Conservation (phyloP, 805 yeast genomes). For the Wickerhamiella alocasiicola region DNA sequence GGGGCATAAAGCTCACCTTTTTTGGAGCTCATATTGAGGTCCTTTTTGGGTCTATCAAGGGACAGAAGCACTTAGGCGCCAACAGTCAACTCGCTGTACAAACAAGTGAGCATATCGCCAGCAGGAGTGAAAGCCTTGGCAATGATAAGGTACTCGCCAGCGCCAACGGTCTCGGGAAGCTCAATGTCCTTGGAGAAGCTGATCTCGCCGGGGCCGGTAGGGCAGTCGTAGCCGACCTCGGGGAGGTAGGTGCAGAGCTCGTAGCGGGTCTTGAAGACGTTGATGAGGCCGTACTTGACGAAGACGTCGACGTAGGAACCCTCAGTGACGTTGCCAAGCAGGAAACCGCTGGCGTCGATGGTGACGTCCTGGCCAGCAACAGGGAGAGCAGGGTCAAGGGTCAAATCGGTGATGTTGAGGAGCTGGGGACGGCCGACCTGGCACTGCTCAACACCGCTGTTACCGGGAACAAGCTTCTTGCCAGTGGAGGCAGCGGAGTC, state of each 20-base stretch:
- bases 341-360: conserved; percentile 57
- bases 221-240: conserved; percentile 78
- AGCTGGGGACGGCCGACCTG: conserved; percentile 35
- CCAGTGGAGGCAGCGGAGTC: background rate
- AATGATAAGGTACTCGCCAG: conserved; percentile 74
- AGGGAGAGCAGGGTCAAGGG: conserved; percentile 78
- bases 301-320: conserved; percentile 94
- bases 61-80: too few species aligned
- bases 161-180: conserved; percentile 86
- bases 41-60: too few species aligned
- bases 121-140: conserved; percentile 85
- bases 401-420: conserved; percentile 46
- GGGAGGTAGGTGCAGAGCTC: conserved; percentile 82
- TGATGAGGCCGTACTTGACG: conserved; percentile 84
- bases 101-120: conserved; percentile 72
- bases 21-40: too few species aligned
- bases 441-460: background rate
- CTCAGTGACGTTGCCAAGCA: conserved; percentile 45
- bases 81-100: conserved; percentile 35
- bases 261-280: conserved; percentile 70
- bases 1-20: too few species aligned
- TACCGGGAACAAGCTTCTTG: conserved; percentile 10
- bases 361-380: conserved; percentile 71
- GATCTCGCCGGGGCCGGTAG: conserved; percentile 59
- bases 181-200: conserved; percentile 58